Base-by-base conservation (phyloP, 345 rosid species). In the Eucalyptus polybractea region DNA sequence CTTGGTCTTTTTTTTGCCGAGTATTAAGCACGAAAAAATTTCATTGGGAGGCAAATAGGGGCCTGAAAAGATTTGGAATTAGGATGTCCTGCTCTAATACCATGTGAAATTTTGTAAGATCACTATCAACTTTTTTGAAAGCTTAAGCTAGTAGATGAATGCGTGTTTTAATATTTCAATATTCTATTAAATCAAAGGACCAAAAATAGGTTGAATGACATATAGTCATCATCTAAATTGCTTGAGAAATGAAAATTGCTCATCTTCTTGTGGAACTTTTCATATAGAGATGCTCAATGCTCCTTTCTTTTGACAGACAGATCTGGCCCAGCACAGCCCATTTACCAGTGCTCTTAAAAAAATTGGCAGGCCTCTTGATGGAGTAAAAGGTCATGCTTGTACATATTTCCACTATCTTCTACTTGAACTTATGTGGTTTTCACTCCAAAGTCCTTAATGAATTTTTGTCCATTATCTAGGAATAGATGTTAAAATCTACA, bases 291-390 rank as follows among this genome's bases (percentile, higher is more conserved):
- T 53, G 25, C 21, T 76, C 15, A 40, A 25, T 11, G 47, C 29
- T 24, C 50, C 37, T 50, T 86, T 69, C 14, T 60, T 89, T 92
- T 89, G 90, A 85, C 94, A 96, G 99, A 95, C 96, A 16, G 95
- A 94, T 91, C 93, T 96, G 67, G 95, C 96, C 6, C 94, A 90
- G 86, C 94, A 93, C 50, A 94, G 90, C 89, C 92, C 92, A 54
- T 96, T 93, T 65, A 90, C 99, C 14, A 86, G 54, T 85, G 95
- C 96, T 90, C 93, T 96, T 87, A 94, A 89, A 92, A 94, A 92
- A 90, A 93, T 95, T 54, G 95, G 97, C 65, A 80, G 85, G 91
- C 62, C 51, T 45, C 69, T 22, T 11, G 94, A 93, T 67, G 94
- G 93, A 86, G 93, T 91, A 67, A 92, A 93, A 93, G 98, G 95